phyloP scores from a whole-genome alignment of 2,329 filamentous ascomycete genomes.

The Epichloe coenophiala region DNA sequence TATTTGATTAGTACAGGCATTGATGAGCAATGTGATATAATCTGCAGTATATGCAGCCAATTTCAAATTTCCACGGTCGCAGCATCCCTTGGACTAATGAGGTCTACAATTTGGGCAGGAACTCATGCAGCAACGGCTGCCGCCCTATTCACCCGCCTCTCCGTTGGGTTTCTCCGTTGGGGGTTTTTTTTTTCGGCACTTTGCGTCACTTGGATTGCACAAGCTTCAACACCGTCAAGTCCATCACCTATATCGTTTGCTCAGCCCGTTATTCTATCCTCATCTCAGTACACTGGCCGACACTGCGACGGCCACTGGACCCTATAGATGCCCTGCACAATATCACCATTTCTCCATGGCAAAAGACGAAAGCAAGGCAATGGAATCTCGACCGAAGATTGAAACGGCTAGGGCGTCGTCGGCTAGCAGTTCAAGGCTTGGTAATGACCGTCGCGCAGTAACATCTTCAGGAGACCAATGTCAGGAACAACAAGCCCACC shows the following conservation, averaged over 20 bases:
- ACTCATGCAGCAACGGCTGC: background rate
- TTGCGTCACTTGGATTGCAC: background rate
- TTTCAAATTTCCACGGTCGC: background rate
- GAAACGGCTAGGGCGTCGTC: background rate
- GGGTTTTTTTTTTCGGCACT: background rate
- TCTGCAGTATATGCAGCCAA: background rate
- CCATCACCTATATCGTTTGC: background rate
- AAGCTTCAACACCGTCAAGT: background rate
- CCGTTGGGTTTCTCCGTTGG: background rate
- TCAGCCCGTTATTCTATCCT: background rate
- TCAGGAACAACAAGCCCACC: background rate
- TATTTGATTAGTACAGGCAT: conserved; percentile 10
- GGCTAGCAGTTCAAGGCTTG: background rate
- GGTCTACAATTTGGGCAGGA: background rate
- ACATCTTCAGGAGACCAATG: background rate
- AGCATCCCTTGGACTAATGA: background rate
- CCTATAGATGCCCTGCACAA: background rate
- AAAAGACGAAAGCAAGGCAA: background rate
- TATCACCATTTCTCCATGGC: background rate
- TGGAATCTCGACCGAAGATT: background rate
- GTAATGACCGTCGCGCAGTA: background rate
- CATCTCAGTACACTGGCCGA: background rate
- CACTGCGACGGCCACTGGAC: no score
- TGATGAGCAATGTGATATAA: background rate
- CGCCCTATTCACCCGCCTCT: background rate